Conservation (phyloP, 768 basidiomycete genomes). For the Leccinum variicolor region DNA sequence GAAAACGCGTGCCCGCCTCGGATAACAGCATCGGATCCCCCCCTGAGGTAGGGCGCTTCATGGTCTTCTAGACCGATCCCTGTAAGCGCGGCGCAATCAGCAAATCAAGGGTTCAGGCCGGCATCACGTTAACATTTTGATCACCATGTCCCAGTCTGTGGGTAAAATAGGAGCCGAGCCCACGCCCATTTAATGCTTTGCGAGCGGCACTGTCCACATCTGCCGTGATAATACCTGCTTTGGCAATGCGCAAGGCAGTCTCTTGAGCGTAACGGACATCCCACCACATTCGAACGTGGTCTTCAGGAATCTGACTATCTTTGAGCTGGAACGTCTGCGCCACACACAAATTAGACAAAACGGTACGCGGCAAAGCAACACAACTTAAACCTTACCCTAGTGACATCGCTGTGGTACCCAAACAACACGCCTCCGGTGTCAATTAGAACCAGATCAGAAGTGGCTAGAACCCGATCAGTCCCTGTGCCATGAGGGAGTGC, state of each 20-base stretch:
- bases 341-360: not conserved
- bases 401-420: slow-evolving; percentile 78
- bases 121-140: slow-evolving; percentile 3
- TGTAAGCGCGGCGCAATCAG: slow-evolving; percentile 23
- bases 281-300: slow-evolving; percentile 60
- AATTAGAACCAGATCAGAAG: slow-evolving; percentile 67
- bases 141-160: slow-evolving; percentile 80
- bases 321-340: slow-evolving; percentile 67
- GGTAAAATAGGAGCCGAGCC: slow-evolving; percentile 63
- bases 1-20: slow-evolving; percentile 72
- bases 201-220: slow-evolving; percentile 65
- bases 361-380: not conserved
- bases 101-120: slow-evolving; percentile 14
- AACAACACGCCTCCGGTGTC: slow-evolving; percentile 70
- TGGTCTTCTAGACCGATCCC: slow-evolving; percentile 86
- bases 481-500: slow-evolving; percentile 83
- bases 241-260: slow-evolving; percentile 46
- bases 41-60: slow-evolving; percentile 76
- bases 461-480: slow-evolving; percentile 56
- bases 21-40: slow-evolving; percentile 58
- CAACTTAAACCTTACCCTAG: slow-evolving; percentile 58
- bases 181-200: slow-evolving; percentile 36
- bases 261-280: slow-evolving; percentile 62
- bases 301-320: slow-evolving; percentile 48
- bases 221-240: slow-evolving; percentile 46